Evolutionary conservation across 345 rosid species (phyloP), one percentile per base, ranked within the genome.

Genomic region (Melaleuca quinquenervia): DNA sequence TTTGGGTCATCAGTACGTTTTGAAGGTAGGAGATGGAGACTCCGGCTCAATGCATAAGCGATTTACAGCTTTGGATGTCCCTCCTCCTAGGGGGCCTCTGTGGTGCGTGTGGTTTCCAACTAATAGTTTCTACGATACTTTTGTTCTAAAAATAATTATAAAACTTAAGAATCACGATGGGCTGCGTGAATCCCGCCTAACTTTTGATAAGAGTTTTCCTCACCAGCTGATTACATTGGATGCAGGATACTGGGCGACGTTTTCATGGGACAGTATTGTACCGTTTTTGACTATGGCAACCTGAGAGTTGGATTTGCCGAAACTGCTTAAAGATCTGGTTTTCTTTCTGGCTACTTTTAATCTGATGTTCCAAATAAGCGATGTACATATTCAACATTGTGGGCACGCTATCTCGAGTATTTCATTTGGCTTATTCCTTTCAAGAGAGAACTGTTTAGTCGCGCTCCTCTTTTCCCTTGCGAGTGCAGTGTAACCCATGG

Each of bases 181-280:
- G 36, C 80, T 9, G 12, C 2, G 1, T 22, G 9, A 70, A 36
- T 70, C 48, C 10, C 5, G 36, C 11, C 13, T 36, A 5, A 48
- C 9, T 11, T 36, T 70, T 5, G 5, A 70, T 70, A 36, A n/a
- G 48, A 36, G 9, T 70, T 70, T 70, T 3, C 26, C 48, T 70
- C 48, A 18, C 80, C 26, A 10, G 26, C 80, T 70, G 36, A 41
- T 70, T 70, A 6, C 48, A 48, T 36, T 9, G 6, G 53, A 7
- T 50, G 49, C 87, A 96, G 99, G 99, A 96, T 96, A 55, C n/a
- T 95, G 86, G 98, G 98, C 6, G 97, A 95, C 85, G 90, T 93
- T 76, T 96, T 95, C 85, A 94, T 95, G 98, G 99, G 98, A 2
- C 93, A 86, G 62, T 96, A 90, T 89, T 98, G 95, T 78, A 94